Evolutionary conservation across 495 filamentous ascomycete genomes (phyloP).

Genomic region (Penicillium goetzii): DNA sequence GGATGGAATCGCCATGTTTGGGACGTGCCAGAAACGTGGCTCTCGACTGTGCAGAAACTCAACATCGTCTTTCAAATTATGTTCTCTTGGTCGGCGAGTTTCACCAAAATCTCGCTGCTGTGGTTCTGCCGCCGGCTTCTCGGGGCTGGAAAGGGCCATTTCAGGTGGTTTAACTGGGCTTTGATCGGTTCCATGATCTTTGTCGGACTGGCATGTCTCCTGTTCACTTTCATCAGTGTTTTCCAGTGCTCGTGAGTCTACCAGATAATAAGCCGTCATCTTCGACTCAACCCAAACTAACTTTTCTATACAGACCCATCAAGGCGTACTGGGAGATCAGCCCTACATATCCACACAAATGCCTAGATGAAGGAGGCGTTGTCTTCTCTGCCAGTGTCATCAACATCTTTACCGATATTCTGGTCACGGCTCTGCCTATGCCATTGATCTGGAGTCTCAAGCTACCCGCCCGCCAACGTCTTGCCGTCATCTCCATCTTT

Average conservation of each 20-base stretch:
- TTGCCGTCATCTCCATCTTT: conserved; percentile 62
- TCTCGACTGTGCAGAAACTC: conserved; percentile 45
- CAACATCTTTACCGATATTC: conserved; percentile 63
- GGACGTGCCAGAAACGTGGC: conserved; percentile 47
- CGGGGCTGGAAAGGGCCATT: conserved; percentile 42
- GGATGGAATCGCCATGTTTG: conserved; percentile 62
- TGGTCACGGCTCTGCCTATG: conserved; percentile 61
- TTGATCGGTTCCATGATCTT: conserved; percentile 52
- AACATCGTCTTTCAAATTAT: conserved; percentile 56
- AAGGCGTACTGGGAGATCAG: conserved; percentile 56
- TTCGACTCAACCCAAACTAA: conserved; percentile 6
- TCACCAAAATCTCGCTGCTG: conserved; percentile 62
- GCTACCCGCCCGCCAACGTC: conserved; percentile 56
- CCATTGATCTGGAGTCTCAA: conserved; percentile 60
- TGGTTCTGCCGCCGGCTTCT: conserved; percentile 60
- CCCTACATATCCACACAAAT: conserved; percentile 42
- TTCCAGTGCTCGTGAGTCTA: conserved; percentile 60
- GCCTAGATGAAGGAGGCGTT: conserved; percentile 53
- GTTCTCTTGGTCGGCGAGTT: conserved; percentile 55
- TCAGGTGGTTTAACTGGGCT: conserved; percentile 41
- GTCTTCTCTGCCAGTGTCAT: conserved; percentile 59
- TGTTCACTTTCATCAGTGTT: conserved; percentile 55
- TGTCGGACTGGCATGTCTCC: conserved; percentile 45
- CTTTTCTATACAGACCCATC: conserved; percentile 47
- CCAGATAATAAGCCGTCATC: not conserved